Conservation (phyloP, 495 filamentous ascomycete genomes). For the Parmelia sp. region DNA sequence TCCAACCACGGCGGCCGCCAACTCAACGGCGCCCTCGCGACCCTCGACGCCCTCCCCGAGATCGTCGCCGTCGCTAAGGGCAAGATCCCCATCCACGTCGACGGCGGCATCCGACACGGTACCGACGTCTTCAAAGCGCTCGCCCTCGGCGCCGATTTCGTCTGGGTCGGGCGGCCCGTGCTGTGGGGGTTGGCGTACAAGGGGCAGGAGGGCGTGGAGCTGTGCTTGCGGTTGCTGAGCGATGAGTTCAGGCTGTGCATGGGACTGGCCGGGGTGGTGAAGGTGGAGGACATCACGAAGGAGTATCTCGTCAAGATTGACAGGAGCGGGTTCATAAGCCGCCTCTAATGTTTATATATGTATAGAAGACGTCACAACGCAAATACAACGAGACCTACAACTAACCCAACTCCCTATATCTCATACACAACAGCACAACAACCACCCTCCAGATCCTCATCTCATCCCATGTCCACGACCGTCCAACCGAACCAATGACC, state of each 20-base stretch:
- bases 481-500: no score
- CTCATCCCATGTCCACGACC: no score
- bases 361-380: no score
- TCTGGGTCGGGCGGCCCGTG: slow-evolving; percentile 46
- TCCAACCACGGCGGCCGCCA: slow-evolving; percentile 49
- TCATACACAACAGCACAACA: no score
- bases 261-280: slow-evolving; percentile 33
- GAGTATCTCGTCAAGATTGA: slow-evolving; percentile 25
- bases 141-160: slow-evolving; percentile 39
- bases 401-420: no score
- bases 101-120: slow-evolving; percentile 36
- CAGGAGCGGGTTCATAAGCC: slow-evolving; percentile 21
- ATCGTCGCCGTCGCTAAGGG: slow-evolving; percentile 33
- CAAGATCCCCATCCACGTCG: slow-evolving; percentile 34
- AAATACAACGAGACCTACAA: no score
- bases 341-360: slow-evolving; percentile 16
- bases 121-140: slow-evolving; percentile 43
- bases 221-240: slow-evolving; percentile 32
- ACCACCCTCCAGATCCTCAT: no score
- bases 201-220: slow-evolving; percentile 30
- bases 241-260: slow-evolving; percentile 40
- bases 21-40: slow-evolving; percentile 33
- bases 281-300: slow-evolving; percentile 19
- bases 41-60: slow-evolving; percentile 30
- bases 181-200: slow-evolving; percentile 52